Evolutionary conservation across 768 basidiomycete genomes (phyloP).

Genomic region (Suillus fuscotomentosus): DNA sequence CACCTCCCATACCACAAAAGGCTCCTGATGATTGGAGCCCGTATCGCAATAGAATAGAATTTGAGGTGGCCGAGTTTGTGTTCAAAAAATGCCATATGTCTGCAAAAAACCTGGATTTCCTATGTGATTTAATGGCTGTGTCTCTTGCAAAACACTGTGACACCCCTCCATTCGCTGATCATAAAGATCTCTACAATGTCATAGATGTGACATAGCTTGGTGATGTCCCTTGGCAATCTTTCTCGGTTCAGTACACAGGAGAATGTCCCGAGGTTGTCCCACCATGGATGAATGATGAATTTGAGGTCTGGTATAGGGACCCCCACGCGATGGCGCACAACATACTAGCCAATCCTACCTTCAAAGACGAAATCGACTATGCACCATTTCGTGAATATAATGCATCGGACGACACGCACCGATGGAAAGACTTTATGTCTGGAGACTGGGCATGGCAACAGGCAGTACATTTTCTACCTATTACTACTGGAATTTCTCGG

Average conservation of each 20-base stretch:
- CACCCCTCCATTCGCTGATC: too few relatives aligned
- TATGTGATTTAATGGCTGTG: too few relatives aligned
- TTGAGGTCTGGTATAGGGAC: slow-evolving; percentile 28
- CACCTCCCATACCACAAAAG: slow-evolving; percentile 6
- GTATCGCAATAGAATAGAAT: slow-evolving; percentile 16
- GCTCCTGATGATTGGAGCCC: too few relatives aligned
- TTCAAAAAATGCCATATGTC: too few relatives aligned
- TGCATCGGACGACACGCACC: slow-evolving; percentile 2
- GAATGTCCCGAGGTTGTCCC: too few relatives aligned
- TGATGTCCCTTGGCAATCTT: too few relatives aligned
- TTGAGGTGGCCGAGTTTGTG: slow-evolving; percentile 22
- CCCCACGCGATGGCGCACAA: slow-evolving; percentile 15
- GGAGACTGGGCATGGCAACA: too few relatives aligned
- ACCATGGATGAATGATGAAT: too few relatives aligned
- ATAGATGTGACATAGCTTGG: slow-evolving; percentile 24
- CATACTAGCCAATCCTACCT: slow-evolving; percentile 23
- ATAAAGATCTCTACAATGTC: too few relatives aligned
- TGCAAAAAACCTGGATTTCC: too few relatives aligned
- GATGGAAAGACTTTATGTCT: slow-evolving; percentile 22
- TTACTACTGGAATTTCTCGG: not conserved
- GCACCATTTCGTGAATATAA: slow-evolving; percentile 16
- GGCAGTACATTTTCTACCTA: not conserved
- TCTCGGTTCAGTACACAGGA: too few relatives aligned
- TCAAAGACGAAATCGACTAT: slow-evolving; percentile 18
- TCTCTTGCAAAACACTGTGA: too few relatives aligned